Evolutionary conservation across 805 yeast genomes (phyloP), one percentile per base, ranked within the genome.

Genomic region (Dipodascopsis uninucleata): DNA sequence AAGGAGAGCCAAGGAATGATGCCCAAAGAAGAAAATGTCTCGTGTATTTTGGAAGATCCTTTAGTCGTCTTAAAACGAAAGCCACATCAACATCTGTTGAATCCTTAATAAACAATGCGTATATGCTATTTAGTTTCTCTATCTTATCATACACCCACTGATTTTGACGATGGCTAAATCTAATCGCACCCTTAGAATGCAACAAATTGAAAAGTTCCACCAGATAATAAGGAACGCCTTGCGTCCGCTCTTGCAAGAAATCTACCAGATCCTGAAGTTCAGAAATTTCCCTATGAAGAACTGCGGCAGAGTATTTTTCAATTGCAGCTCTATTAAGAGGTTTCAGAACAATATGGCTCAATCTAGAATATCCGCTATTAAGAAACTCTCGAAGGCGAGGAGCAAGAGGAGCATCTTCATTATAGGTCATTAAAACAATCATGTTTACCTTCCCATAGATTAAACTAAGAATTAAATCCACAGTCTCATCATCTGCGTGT

Each of bases 1-100:
- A 52, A 4, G 56, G 43, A 5, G 41, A 24, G 5, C 53, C 56
- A 12, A 47, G 37, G 9, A 52, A 38, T 16, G 50, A 41, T 4
- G 56, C 56, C 56, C 56, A 52, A 9, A 24, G 32, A 32, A 52
- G 34, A 20, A 52, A 52, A 20, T 37, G 43, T 6, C 41, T 28
- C 16, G 45, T 33, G 10, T 51, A 39, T 17, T 43, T 43, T n/a
- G 56, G 55, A 29, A 43, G 41, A 16, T 50, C 55, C 7, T 41
- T 41, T 22, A 52, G 40, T 31, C 52, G 45, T 8, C 50, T 26
- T 9, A 52, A 22, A 16, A 51, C 34, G 29, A 51, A 47, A 9
- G 46, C 10, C 14, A 34, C 29, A 37, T 51, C 55, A 8, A 51
- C 18, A 9, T 49, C 55, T 1, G 52, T 20, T 8, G 14, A 18